Conservation (phyloP, 2,329 filamentous ascomycete genomes). For the Colletotrichum sp. region DNA sequence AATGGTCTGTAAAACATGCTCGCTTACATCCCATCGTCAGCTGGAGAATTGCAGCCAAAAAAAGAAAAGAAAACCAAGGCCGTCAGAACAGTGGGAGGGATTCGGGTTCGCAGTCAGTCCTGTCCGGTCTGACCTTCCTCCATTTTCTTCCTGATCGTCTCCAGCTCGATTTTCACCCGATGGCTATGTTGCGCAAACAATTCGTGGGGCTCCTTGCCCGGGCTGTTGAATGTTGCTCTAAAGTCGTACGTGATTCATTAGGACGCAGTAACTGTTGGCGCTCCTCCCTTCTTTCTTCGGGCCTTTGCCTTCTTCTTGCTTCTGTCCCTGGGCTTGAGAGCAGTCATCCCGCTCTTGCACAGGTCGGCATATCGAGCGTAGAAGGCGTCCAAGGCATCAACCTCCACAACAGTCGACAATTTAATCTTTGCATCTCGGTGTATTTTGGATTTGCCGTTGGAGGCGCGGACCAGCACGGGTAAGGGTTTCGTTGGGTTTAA, state of each 20-base stretch:
- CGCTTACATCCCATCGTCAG: not conserved
- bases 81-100: not conserved
- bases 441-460: slow-evolving; percentile 74
- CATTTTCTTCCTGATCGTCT: not conserved
- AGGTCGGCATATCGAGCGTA: slow-evolving; percentile 87
- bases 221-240: not conserved
- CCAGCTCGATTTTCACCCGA: not conserved
- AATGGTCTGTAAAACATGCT: not conserved
- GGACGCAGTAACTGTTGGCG: not conserved
- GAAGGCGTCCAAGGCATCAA: slow-evolving; percentile 78
- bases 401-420: slow-evolving; percentile 81
- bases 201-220: not conserved
- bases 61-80: not conserved
- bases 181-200: not conserved
- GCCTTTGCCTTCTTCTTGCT: slow-evolving; percentile 85
- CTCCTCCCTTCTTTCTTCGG: slow-evolving; percentile 65
- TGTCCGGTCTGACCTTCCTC: not conserved
- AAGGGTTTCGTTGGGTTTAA: slow-evolving; percentile 63
- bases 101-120: not conserved
- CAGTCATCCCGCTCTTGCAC: slow-evolving; percentile 87
- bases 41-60: not conserved
- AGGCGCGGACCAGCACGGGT: slow-evolving; percentile 82
- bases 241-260: not conserved
- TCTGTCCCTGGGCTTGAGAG: slow-evolving; percentile 90
- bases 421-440: slow-evolving; percentile 69